These are phyloP conservation scores for Macrophomina pseudophaseolina DNA, from an alignment of 2,329 filamentous ascomycete genomes.

Conservation along the genomic window DNA sequence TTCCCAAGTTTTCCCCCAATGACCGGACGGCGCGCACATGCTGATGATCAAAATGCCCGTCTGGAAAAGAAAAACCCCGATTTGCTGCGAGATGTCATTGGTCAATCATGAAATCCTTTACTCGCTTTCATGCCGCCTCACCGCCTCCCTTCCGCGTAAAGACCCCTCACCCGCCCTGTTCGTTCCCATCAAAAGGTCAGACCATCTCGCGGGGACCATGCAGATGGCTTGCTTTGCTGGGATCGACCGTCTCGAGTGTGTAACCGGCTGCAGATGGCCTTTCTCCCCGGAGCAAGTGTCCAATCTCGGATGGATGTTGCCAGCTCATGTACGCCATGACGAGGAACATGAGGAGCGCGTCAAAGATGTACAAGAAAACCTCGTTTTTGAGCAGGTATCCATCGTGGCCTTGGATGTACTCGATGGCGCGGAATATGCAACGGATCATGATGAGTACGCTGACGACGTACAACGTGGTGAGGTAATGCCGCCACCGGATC, in stretches of 20 bases:
- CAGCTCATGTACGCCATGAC: slow-evolving; percentile 50
- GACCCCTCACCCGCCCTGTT: too few relatives aligned
- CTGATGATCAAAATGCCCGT: too few relatives aligned
- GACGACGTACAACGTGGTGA: slow-evolving; percentile 51
- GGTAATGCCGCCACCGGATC: slow-evolving; percentile 40
- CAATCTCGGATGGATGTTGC: slow-evolving; percentile 42
- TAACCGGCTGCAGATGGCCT: background rate
- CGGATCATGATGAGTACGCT: slow-evolving; percentile 56
- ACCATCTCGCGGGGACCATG: slow-evolving; percentile 4
- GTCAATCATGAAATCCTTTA: too few relatives aligned
- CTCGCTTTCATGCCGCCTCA: too few relatives aligned
- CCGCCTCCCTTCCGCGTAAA: too few relatives aligned
- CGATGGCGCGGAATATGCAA: slow-evolving; percentile 54
- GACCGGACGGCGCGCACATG: too few relatives aligned
- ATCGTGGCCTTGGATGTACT: slow-evolving; percentile 53
- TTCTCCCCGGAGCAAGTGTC: slow-evolving; percentile 26
- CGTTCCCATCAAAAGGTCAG: background rate
- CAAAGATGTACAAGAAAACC: slow-evolving; percentile 54
- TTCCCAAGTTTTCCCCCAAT: too few relatives aligned
- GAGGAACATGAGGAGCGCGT: slow-evolving; percentile 51
- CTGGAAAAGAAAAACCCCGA: too few relatives aligned
- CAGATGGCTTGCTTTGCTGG: background rate
- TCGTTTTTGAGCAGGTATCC: slow-evolving; percentile 54
- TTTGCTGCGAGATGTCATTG: too few relatives aligned
- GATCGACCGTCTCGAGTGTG: background rate